Evolutionary conservation across 495 filamentous ascomycete species (phyloP).

Genomic region (Annulohypoxylon nitens): DNA sequence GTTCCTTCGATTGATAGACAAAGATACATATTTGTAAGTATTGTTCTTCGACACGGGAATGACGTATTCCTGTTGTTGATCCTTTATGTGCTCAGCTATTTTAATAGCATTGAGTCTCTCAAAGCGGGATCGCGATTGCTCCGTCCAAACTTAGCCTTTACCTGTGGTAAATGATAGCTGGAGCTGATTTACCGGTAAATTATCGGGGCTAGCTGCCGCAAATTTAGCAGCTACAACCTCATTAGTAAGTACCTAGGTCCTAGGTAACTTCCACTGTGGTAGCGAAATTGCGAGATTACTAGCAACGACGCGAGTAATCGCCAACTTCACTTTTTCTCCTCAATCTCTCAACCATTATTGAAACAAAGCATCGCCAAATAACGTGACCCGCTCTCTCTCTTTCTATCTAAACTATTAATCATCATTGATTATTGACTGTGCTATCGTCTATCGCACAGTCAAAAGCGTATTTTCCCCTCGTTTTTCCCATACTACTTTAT

Average conservation of each 20-base stretch:
- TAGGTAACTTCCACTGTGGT: not conserved
- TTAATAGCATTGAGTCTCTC: not conserved
- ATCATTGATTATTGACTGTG: slow-evolving; percentile 47
- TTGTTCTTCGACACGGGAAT: not conserved
- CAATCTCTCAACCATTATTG: slow-evolving; percentile 22
- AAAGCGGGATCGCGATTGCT: not conserved
- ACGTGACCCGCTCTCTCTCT: slow-evolving; percentile 17
- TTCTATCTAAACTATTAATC: slow-evolving; percentile 6
- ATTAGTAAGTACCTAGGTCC: slow-evolving; percentile 16
- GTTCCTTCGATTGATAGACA: not conserved
- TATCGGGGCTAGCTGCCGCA: slow-evolving; percentile 6
- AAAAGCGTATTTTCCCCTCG: slow-evolving; percentile 50
- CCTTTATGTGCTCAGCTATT: not conserved
- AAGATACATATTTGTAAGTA: not conserved
- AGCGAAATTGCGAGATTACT: slow-evolving; percentile 4
- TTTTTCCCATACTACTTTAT: slow-evolving; percentile 76
- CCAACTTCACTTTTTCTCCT: slow-evolving; percentile 25
- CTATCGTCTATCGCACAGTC: slow-evolving; percentile 75
- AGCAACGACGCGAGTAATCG: slow-evolving; percentile 27
- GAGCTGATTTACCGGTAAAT: slow-evolving; percentile 17
- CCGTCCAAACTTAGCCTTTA: not conserved
- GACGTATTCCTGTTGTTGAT: not conserved
- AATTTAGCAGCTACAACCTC: not conserved
- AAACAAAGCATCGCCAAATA: slow-evolving; percentile 29
- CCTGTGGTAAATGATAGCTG: not conserved